Percentiles rank a stretch among this genome's conserved stretches.
phyloP scores from a whole-genome alignment of 208 protist species.

The Acanthamoeba culbertsoni region DNA sequence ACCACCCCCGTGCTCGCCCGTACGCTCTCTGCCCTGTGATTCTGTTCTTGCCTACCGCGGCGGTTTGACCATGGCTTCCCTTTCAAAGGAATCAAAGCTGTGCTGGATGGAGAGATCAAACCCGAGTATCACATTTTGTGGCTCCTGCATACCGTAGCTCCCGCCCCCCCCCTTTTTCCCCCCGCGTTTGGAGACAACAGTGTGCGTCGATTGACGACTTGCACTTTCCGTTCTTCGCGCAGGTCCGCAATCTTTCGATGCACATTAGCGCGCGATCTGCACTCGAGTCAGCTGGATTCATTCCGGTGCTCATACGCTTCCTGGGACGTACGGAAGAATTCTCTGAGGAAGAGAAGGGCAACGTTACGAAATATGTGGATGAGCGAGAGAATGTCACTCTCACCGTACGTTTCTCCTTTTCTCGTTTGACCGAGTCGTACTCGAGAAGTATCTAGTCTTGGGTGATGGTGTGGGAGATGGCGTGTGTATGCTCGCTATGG shows the following conservation, averaged over 20 bases:
- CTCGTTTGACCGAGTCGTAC: no score
- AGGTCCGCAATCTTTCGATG: slow-evolving; percentile 39
- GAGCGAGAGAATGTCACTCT: slow-evolving; percentile 56
- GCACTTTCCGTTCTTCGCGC: no score
- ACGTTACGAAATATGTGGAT: slow-evolving; percentile 19
- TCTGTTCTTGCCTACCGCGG: neutral
- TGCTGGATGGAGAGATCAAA: slow-evolving; percentile 65
- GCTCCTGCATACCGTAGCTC: slow-evolving; percentile 22
- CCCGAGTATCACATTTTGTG: slow-evolving; percentile 52
- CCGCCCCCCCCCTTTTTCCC: neutral
- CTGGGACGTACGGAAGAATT: slow-evolving; percentile 52
- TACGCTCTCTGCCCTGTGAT: neutral
- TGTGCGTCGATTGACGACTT: no score
- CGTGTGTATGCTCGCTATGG: no score
- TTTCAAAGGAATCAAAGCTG: slow-evolving; percentile 76
- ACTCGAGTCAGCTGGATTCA: neutral
- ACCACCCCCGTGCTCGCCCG: neutral
- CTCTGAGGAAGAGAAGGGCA: slow-evolving; percentile 56
- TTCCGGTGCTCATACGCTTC: slow-evolving; percentile 37
- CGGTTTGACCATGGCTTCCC: slow-evolving; percentile 73
- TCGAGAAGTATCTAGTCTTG: no score
- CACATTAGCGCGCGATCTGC: slow-evolving; percentile 48
- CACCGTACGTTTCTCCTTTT: neutral
- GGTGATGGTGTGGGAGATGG: no score
- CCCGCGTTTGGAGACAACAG: neutral